Base-by-base conservation (phyloP, 1,284 basidiomycete species). In the Neonothopanus nambi region DNA sequence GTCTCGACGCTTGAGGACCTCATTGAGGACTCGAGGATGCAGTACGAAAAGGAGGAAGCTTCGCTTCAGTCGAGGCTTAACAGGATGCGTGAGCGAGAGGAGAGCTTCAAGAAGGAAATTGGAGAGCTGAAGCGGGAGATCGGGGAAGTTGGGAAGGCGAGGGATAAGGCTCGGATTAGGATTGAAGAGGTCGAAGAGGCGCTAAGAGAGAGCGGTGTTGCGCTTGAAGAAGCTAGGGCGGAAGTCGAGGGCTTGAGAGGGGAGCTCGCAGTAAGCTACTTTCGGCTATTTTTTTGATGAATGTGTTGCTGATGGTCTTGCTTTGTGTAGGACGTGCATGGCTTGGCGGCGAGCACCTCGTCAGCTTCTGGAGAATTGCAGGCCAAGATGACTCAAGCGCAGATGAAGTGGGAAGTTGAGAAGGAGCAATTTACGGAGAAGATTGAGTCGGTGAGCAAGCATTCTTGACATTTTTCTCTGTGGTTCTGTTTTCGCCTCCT, bases 211-310 rank as follows among this genome's bases (percentile, higher is more conserved):
- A 92, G 89, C 62, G 88, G 87, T n/a, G 77, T 84, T 35, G 91
- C 94, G 1, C 77, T 98, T 15, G 95, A 98, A 71, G 89, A 87
- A 63, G 91, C 95, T n/a, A 77, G 91, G 48, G 91, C 90, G 8
- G 96, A 98, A 67, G 89, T 98, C 21, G 95, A 98, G 72, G 75
- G 76, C 3, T 70, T 97, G 50, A 78, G 95, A 54, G 75, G 80
- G 28, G 94, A 97, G 60, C 73, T 91, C 48, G 76, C 82, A 30
- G 91, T 93, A 67, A 72, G 89, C 76, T 3, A 24, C 9, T 35
- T 20, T 38, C 39, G 52, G 38, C 42, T 45, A 39, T 26, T 26
- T 41, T 24, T 37, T 49, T 49, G 15, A n/a, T 21, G 24, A n/a
- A 46, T 28, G 12, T 47, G 17, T 15, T 54, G 21, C 44, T 56